Evolutionary conservation across 139 green algal species (phyloP).

Genomic region (Closterium sp.): DNA sequence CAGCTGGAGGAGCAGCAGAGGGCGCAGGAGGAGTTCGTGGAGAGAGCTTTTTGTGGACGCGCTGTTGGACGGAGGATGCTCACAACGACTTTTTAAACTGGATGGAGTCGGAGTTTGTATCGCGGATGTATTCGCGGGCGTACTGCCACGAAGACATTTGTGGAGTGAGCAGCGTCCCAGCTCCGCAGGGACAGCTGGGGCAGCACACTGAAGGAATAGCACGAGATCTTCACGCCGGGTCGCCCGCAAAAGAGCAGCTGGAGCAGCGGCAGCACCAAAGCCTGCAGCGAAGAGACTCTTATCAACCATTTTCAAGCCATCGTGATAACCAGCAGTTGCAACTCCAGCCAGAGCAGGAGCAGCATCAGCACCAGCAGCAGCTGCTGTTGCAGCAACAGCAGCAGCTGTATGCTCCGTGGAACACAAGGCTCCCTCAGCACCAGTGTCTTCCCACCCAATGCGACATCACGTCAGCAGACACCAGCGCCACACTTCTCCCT

Average conservation of each 20-base stretch:
- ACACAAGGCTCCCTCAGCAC: not conserved
- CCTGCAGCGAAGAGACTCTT: not conserved
- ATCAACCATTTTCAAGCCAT: not conserved
- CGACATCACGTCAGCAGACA: not conserved
- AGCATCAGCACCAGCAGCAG: not conserved
- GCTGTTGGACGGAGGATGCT: not conserved
- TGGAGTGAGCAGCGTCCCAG: not conserved
- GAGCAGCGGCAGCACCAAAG: not conserved
- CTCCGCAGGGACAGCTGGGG: not conserved
- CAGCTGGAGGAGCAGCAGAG: not conserved
- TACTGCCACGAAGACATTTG: not conserved
- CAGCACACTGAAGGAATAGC: not conserved
- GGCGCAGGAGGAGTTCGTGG: not conserved
- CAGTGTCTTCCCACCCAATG: not conserved
- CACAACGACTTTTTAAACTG: not conserved
- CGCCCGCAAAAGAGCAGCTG: not conserved
- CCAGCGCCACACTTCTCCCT: not conserved
- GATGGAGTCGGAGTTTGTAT: not conserved
- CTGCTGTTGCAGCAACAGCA: not conserved
- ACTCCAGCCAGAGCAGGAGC: too few species aligned
- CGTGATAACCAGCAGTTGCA: not conserved
- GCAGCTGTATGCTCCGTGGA: not conserved
- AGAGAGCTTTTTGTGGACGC: not conserved
- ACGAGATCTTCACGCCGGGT: not conserved
- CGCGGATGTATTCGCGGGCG: not conserved